A percentile compares a stretch with the other conserved stretches of the same genome.
Evolutionary conservation across 345 rosid genomes (phyloP).

Genomic region (Citrus mangshanensis): DNA sequence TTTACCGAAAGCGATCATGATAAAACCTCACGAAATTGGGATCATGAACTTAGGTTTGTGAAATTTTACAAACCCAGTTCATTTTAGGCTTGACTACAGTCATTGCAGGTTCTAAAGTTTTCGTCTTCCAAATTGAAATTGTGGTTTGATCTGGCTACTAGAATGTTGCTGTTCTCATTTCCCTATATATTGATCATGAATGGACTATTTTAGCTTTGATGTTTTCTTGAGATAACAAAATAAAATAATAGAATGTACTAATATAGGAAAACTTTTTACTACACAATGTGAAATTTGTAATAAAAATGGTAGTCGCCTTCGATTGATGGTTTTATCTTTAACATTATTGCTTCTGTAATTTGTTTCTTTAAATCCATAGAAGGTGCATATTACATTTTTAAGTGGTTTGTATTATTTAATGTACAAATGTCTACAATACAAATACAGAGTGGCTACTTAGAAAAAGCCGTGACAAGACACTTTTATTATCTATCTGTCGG

Average conservation of each 20-base stretch:
- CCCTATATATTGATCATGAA: not conserved
- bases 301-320: not conserved
- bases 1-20: not conserved
- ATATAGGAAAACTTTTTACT: not conserved
- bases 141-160: not conserved
- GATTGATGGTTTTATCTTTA: not conserved
- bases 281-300: not conserved
- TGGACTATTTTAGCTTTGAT: not conserved
- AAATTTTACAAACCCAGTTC: not conserved
- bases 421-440: not conserved
- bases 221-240: not conserved
- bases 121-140: not conserved
- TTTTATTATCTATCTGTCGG: not conserved
- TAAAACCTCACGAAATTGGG: not conserved
- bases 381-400: not conserved
- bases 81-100: not conserved
- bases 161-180: not conserved
- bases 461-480: not conserved
- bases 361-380: not conserved
- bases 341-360: too few species aligned
- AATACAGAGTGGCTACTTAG: not conserved
- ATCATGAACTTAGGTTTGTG: not conserved
- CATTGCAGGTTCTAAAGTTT: not conserved
- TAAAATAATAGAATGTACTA: not conserved
- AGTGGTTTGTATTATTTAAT: not conserved